A percentile compares a stretch with the other conserved stretches of the same genome.
Evolutionary conservation across 2,329 filamentous ascomycete species (phyloP).

Genomic region (Ampelomyces quisqualis): DNA sequence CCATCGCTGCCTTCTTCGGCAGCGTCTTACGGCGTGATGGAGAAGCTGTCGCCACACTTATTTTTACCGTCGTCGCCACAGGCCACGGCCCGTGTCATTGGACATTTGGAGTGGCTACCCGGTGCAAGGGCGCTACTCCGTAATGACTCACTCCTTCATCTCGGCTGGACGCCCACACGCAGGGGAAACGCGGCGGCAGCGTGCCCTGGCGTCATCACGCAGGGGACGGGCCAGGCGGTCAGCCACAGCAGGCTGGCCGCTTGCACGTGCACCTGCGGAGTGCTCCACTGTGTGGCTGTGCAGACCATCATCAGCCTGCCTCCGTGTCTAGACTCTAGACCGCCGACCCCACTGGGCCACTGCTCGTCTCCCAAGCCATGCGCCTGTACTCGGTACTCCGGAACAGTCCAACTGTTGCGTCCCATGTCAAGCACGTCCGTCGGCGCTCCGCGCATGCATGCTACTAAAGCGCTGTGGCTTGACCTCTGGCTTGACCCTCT

Average conservation of each 20-base stretch:
- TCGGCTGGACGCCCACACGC: conserved; percentile 36
- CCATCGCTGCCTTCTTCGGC: conserved; percentile 18
- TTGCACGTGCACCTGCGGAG: conserved; percentile 21
- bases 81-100: too few species aligned
- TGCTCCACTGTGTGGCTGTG: conserved; percentile 39
- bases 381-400: too few species aligned
- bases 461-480: conserved; percentile 44
- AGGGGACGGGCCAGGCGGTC: conserved; percentile 13
- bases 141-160: conserved; percentile 41
- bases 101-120: conserved; percentile 10
- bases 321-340: too few species aligned
- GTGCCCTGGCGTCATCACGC: too few species aligned
- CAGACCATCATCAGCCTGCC: conserved; percentile 25
- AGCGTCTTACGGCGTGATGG: conserved; percentile 30
- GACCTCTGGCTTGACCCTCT: conserved; percentile 26
- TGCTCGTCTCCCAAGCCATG: conserved; percentile 26
- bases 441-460: conserved; percentile 23
- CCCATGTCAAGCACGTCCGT: conserved; percentile 18
- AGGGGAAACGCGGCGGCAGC: conserved; percentile 30
- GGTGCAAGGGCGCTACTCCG: conserved; percentile 17
- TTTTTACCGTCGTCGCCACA: too few species aligned
- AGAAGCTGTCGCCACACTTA: conserved; percentile 39
- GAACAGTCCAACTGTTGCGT: too few species aligned
- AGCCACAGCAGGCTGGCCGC: conserved; percentile 31
- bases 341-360: conserved; percentile 24